Base-by-base conservation (phyloP, 2,329 filamentous ascomycete species). In the Xylariales sp. region DNA sequence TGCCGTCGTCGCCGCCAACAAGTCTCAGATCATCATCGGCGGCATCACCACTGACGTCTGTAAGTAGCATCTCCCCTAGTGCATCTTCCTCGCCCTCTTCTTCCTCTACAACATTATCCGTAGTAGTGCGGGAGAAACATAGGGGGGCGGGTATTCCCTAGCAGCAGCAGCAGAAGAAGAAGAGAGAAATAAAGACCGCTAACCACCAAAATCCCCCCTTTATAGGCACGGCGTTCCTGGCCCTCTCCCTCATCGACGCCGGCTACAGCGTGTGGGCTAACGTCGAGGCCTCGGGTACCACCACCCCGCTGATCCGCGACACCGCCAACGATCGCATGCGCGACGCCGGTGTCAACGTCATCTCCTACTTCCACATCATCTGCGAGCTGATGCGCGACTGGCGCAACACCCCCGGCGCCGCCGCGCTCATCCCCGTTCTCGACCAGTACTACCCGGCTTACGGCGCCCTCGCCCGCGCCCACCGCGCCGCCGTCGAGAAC, bases 21-120 rank as follows among this genome's bases (percentile, higher is more conserved):
- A 78, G 56, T 78, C 70, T 20, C 85, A 89, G 56, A 66, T 89
- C 50, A 84, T 89, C 52, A 59, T 90, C 13, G 83, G 69, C 3
- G 83, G 85, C 6, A 86, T 88, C 50, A 73, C 77, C 3, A 88
- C 85, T 1, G 85, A 89, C 56, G 83, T 88, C 41, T 88, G 82
- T 71, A 41, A 49, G 51, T 57, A 43, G 56, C 10, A 8, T 13
- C 10, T n/a, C 24, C 27, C 15, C n/a, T n/a, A n/a, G n/a, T n/a
- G n/a, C n/a, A n/a, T n/a, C n/a, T n/a, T n/a, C n/a, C n/a, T n/a
- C n/a, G n/a, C n/a, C n/a, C n/a, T n/a, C n/a, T n/a, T n/a, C n/a
- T n/a, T n/a, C n/a, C n/a, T n/a, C n/a, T n/a, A n/a, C n/a, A n/a
- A n/a, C n/a, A n/a, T n/a, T n/a, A n/a, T n/a, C n/a, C n/a, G n/a